Conservation (phyloP, 1,284 basidiomycete species). For the Rhizopogon parksii region DNA sequence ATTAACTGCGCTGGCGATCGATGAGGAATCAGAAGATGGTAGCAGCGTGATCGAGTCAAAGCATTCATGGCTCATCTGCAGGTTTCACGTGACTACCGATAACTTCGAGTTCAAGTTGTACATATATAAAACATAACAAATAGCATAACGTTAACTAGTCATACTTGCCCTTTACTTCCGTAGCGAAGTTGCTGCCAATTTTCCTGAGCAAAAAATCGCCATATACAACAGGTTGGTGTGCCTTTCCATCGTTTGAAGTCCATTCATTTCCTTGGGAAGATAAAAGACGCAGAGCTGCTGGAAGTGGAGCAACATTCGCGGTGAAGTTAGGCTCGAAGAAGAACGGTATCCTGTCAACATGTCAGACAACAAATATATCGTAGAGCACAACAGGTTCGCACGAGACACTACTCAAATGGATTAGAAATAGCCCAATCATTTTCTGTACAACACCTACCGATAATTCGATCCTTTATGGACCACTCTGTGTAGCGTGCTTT, state of each 20-base stretch:
- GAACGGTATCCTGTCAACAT: slow-evolving; percentile 57
- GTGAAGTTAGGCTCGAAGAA: slow-evolving; percentile 83
- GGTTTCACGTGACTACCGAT: slow-evolving; percentile 20
- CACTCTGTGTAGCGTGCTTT: slow-evolving; percentile 72
- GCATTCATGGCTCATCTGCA: slow-evolving; percentile 15
- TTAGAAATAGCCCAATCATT: slow-evolving; percentile 5
- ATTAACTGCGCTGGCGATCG: slow-evolving; percentile 11
- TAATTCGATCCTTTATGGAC: slow-evolving; percentile 68
- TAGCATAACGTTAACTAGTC: slow-evolving; percentile 20
- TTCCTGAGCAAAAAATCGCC: slow-evolving; percentile 71
- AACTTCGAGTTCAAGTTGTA: not conserved
- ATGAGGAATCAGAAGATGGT: slow-evolving; percentile 15
- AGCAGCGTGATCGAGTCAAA: slow-evolving; percentile 12
- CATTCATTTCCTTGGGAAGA: slow-evolving; percentile 16
- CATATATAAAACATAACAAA: too few species aligned
- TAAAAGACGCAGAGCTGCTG: slow-evolving; percentile 41
- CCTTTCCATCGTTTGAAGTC: slow-evolving; percentile 12
- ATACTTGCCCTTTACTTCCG: slow-evolving; percentile 32
- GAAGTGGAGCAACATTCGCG: slow-evolving; percentile 54
- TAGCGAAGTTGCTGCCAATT: slow-evolving; percentile 61
- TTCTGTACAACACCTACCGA: slow-evolving; percentile 39
- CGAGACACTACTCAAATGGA: slow-evolving; percentile 44
- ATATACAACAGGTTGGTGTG: slow-evolving; percentile 53
- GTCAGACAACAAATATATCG: slow-evolving; percentile 5
- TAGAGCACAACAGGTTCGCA: slow-evolving; percentile 14